Evolutionary conservation across 169 alveolate genomes (phyloP).

Genomic region (Plasmodium gaboni): DNA sequence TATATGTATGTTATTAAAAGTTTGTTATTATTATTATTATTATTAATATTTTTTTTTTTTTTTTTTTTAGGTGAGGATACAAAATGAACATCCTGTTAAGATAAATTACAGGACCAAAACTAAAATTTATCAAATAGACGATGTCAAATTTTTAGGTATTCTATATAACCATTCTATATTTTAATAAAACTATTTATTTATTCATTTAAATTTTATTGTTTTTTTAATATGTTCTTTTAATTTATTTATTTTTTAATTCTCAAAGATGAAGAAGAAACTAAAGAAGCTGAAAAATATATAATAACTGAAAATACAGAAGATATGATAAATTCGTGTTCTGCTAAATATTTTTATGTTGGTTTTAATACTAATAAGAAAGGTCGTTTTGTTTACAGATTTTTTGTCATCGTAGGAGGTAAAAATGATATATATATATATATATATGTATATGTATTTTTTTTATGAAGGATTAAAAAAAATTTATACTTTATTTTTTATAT

Average conservation of each 20-base stretch:
- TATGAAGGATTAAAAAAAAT: neutral
- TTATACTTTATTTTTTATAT: neutral
- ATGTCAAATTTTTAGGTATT: conserved; percentile 44
- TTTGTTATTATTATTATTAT: neutral
- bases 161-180: neutral
- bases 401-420: conserved; percentile 68
- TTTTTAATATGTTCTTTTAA: neutral
- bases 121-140: conserved; percentile 56
- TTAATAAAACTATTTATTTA: neutral
- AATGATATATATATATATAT: too few relatives aligned
- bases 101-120: conserved; percentile 52
- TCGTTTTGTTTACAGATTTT: conserved; percentile 54
- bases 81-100: conserved; percentile 68
- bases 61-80: conserved; percentile 47
- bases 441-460: too few relatives aligned
- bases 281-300: conserved; percentile 54
- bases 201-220: neutral
- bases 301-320: conserved; percentile 37
- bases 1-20: neutral
- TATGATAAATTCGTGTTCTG: conserved; percentile 53
- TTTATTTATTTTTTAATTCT: conserved; percentile 3
- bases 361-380: conserved; percentile 50
- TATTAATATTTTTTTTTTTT: neutral
- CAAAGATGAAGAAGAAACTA: conserved; percentile 61
- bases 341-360: conserved; percentile 48